phyloP scores from a whole-genome alignment of 2,329 filamentous ascomycete species.

The Colletotrichum theobromicola region DNA sequence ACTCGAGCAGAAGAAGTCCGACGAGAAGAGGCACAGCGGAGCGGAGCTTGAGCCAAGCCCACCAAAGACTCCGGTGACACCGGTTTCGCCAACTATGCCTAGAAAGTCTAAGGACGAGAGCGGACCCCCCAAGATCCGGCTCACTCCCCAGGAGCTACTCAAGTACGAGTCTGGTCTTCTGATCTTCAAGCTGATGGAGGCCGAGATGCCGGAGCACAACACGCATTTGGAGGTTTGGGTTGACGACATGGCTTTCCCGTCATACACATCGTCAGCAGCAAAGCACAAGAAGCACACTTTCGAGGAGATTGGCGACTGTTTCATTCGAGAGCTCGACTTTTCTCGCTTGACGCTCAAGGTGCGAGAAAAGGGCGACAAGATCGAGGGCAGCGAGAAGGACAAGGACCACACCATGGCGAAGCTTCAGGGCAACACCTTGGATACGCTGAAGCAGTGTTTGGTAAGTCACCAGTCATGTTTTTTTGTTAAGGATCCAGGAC shows the following conservation, averaged over 20 bases:
- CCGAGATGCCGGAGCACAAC: slow-evolving; percentile 77
- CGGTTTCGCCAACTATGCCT: slow-evolving; percentile 50
- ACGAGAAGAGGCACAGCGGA: slow-evolving; percentile 27
- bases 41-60: slow-evolving; percentile 28
- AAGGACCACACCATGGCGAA: slow-evolving; percentile 81
- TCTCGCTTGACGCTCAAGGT: slow-evolving; percentile 90
- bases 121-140: slow-evolving; percentile 74
- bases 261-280: slow-evolving; percentile 82
- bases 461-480: slow-evolving; percentile 51
- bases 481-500: background rate
- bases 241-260: slow-evolving; percentile 92
- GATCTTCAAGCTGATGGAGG: slow-evolving; percentile 93
- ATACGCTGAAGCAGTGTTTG: slow-evolving; percentile 86
- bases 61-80: slow-evolving; percentile 48
- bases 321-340: slow-evolving; percentile 96
- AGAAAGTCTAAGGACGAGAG: slow-evolving; percentile 56
- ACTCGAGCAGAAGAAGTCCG: slow-evolving; percentile 33
- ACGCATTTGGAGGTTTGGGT: slow-evolving; percentile 87
- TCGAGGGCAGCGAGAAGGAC: slow-evolving; percentile 64
- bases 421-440: slow-evolving; percentile 82
- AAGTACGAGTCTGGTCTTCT: slow-evolving; percentile 90
- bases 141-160: slow-evolving; percentile 80
- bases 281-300: slow-evolving; percentile 73
- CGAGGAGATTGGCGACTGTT: slow-evolving; percentile 93
- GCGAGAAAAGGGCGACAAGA: slow-evolving; percentile 78